Conservation (phyloP, 2,329 filamentous ascomycete species). For the Didymella segeticola region DNA sequence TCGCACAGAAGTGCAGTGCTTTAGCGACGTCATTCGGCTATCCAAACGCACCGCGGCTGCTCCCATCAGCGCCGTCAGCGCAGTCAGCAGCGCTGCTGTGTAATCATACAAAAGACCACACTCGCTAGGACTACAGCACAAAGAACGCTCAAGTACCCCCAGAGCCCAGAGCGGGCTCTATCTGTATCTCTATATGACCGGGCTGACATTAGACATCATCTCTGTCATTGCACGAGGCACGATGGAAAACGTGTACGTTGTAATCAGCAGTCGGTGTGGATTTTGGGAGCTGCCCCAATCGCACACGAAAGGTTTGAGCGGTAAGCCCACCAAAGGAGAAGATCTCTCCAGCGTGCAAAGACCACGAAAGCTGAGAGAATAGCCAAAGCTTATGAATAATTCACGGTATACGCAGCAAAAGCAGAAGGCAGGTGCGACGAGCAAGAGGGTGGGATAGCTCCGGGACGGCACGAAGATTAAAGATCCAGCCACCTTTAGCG, state of each 20-base stretch:
- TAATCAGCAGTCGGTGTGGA: neutral
- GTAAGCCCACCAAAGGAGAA: neutral
- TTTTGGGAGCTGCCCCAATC: neutral
- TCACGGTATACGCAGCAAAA: neutral
- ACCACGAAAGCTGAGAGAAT: neutral
- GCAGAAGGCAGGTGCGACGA: neutral
- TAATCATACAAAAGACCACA: neutral
- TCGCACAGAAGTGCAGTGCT: neutral
- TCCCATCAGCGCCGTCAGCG: neutral
- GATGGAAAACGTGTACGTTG: neutral
- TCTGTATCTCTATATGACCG: neutral
- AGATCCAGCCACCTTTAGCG: constrained; percentile 11
- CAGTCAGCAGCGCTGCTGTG: neutral
- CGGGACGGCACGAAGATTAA: constrained; percentile 7
- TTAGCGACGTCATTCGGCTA: neutral
- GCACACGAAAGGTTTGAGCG: neutral
- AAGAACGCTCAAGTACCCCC: neutral
- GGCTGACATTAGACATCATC: constrained; percentile 3
- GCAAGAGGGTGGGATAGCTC: too few relatives aligned
- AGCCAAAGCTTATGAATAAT: neutral
- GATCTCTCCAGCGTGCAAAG: neutral
- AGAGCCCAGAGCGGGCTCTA: neutral
- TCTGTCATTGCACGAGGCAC: constrained; percentile 6
- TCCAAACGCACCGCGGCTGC: neutral
- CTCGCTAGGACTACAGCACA: neutral